phyloP scores from a whole-genome alignment of 2,329 filamentous ascomycete species.

The Colletotrichum theobromicola region DNA sequence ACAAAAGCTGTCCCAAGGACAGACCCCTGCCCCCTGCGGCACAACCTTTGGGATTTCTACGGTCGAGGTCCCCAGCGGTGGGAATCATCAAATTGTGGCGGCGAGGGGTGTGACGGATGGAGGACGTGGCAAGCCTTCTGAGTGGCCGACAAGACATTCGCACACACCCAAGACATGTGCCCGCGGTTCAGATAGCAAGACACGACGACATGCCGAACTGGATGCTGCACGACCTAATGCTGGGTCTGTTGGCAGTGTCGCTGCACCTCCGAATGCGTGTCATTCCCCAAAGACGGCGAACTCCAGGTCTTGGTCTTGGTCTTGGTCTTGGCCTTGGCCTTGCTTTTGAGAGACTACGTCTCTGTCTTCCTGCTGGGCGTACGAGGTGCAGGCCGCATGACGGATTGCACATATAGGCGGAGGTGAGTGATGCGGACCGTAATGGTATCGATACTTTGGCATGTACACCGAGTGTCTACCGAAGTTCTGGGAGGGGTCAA shows the following conservation, averaged over 20 bases:
- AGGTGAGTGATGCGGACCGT: background rate
- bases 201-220: conserved; percentile 18
- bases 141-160: conserved; percentile 7
- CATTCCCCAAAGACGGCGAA: conserved; percentile 2
- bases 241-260: background rate
- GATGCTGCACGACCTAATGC: conserved; percentile 18
- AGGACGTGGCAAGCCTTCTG: conserved; percentile 12
- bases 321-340: background rate
- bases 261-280: conserved; percentile 19
- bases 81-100: conserved; percentile 6
- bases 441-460: background rate
- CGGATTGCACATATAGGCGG: background rate
- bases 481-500: background rate
- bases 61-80: conserved; percentile 14
- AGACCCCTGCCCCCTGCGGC: conserved; percentile 12
- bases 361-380: background rate
- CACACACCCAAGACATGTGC: conserved; percentile 16
- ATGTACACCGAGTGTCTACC: background rate
- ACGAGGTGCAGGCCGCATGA: background rate
- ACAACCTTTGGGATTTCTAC: conserved; percentile 4
- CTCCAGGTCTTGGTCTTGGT: background rate
- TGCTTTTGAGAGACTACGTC: background rate
- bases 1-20: background rate
- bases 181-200: background rate
- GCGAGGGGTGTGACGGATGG: conserved; percentile 8